phyloP scores from a whole-genome alignment of 2,329 filamentous ascomycete genomes.

The Aureobasidium pullulans region DNA sequence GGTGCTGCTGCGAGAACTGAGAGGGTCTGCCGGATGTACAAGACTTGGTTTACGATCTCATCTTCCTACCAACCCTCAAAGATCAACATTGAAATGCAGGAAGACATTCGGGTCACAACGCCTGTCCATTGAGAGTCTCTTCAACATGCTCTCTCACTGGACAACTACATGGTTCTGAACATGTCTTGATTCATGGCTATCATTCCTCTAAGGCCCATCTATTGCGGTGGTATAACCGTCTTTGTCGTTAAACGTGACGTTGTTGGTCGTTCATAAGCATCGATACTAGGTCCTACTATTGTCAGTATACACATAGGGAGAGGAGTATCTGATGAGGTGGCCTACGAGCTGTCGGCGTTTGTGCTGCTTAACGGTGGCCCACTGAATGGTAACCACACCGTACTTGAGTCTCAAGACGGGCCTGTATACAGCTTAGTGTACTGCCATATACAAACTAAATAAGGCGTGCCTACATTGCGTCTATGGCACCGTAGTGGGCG shows the following conservation, averaged over 20 bases:
- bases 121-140: no score
- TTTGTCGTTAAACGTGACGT: background rate
- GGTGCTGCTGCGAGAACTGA: no score
- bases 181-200: no score
- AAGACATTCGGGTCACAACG: no score
- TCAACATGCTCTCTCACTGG: no score
- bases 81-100: no score
- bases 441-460: no score
- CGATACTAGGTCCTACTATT: background rate
- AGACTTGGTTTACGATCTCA: no score
- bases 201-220: background rate
- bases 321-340: background rate
- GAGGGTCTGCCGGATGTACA: no score
- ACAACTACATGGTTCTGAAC: no score
- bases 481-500: background rate
- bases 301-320: background rate
- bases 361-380: background rate
- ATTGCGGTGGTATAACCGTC: background rate
- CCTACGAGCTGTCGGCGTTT: background rate
- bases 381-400: background rate
- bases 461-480: background rate
- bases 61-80: no score
- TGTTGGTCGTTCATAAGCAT: background rate
- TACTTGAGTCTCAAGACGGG: background rate
- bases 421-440: background rate